phyloP scores from a whole-genome alignment of 345 rosid genomes.

The Eutrema heterophyllum region DNA sequence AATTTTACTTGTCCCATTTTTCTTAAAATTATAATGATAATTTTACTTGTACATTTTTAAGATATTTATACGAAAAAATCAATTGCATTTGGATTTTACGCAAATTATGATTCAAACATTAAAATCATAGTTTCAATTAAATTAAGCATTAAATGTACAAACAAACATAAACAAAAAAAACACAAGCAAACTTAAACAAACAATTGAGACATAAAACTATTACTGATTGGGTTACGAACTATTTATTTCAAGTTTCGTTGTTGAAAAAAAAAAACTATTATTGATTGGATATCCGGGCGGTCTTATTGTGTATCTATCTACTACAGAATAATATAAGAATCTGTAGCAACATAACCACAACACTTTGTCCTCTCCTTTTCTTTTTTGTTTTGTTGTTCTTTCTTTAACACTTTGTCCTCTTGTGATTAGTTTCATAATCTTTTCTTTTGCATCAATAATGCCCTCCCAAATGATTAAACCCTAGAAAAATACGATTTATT shows the following conservation, averaged over 20 bases:
- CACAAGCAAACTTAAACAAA: not conserved
- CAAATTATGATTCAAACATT: not conserved
- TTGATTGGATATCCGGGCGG: not conserved
- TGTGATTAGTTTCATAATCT: conserved; percentile 10
- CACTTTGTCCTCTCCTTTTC: not conserved
- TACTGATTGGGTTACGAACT: not conserved
- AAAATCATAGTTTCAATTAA: not conserved
- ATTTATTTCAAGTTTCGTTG: not conserved
- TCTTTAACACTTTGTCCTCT: conserved; percentile 1
- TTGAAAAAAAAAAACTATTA: not conserved
- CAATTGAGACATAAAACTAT: not conserved
- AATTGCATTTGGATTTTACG: not conserved
- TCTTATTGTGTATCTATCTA: not conserved
- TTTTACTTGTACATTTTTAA: no score
- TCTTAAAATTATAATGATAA: no score
- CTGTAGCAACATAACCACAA: conserved; percentile 2
- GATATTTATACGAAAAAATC: no score
- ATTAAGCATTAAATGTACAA: not conserved
- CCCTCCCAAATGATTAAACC: conserved; percentile 11
- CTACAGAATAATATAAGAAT: not conserved
- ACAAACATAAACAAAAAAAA: not conserved
- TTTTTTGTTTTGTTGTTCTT: not conserved
- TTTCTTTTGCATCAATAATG: conserved; percentile 12
- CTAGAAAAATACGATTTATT: not conserved
- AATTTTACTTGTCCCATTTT: no score